phyloP scores from a whole-genome alignment of 2,329 filamentous ascomycete genomes.

The Bipolaris gigantea region DNA sequence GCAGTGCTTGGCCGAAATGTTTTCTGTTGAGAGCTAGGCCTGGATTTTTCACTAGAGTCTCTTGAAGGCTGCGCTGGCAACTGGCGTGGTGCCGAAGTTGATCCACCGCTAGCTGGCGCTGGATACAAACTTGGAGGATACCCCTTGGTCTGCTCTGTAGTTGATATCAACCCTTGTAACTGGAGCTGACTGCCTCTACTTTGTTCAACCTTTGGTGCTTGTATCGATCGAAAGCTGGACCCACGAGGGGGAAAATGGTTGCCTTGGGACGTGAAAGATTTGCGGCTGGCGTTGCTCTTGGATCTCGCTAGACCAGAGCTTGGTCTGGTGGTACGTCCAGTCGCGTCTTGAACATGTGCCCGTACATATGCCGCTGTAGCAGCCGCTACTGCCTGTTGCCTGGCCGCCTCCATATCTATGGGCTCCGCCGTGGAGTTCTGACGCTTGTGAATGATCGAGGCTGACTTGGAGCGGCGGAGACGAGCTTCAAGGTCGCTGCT shows the following conservation, averaged over 20 bases:
- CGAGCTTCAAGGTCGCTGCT: conserved; percentile 43
- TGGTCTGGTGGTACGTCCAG: conserved; percentile 16
- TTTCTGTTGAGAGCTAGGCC: conserved; percentile 33
- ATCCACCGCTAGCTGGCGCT: conserved; percentile 13
- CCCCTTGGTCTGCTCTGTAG: conserved; percentile 12
- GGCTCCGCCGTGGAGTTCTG: conserved; percentile 19
- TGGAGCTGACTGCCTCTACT: conserved; percentile 13
- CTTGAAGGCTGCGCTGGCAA: conserved; percentile 28
- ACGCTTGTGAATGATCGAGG: conserved; percentile 35
- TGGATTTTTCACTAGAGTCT: conserved; percentile 26
- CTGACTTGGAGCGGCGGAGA: conserved; percentile 44
- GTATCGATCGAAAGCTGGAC: conserved; percentile 32
- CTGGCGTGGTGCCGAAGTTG: conserved; percentile 12
- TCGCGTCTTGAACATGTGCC: conserved; percentile 30
- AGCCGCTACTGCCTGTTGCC: conserved; percentile 44
- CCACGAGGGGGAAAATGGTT: conserved; percentile 43
- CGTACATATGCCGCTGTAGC: conserved; percentile 42
- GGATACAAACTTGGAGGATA: conserved; percentile 28
- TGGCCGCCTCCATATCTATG: conserved; percentile 32
- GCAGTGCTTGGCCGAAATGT: conserved; percentile 26
- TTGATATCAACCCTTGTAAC: conserved; percentile 13
- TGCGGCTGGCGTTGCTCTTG: conserved; percentile 42
- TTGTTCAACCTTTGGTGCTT: conserved; percentile 19
- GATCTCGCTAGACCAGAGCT: conserved; percentile 29
- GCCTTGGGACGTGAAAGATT: conserved; percentile 37